These are phyloP conservation scores for Kalaharituber pfeilii DNA, from an alignment of 2,329 filamentous ascomycete genomes.

Conservation along the genomic window DNA sequence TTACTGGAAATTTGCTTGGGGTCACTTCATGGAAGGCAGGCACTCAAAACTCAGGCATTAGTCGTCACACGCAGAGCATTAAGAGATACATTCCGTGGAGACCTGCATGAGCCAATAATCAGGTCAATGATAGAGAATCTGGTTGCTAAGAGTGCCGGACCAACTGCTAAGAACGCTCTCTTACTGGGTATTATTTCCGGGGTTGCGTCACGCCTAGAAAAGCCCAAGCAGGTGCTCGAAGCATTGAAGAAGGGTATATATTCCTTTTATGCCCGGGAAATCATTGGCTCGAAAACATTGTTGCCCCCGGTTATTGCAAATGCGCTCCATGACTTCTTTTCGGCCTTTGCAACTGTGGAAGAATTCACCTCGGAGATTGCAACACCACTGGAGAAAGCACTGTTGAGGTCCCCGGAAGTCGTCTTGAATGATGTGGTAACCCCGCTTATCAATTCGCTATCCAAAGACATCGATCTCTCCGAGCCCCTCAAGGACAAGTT, in stretches of 20 bases:
- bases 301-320: slow-evolving; percentile 55
- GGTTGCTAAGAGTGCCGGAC: slow-evolving; percentile 46
- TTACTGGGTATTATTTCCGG: slow-evolving; percentile 76
- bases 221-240: slow-evolving; percentile 45
- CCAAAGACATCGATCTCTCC: slow-evolving; percentile 57
- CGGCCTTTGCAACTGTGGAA: slow-evolving; percentile 50
- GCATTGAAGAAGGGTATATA: slow-evolving; percentile 54
- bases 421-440: slow-evolving; percentile 64
- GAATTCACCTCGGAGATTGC: slow-evolving; percentile 62
- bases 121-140: slow-evolving; percentile 47
- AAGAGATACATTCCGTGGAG: slow-evolving; percentile 48
- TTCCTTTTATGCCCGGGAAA: slow-evolving; percentile 68
- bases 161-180: slow-evolving; percentile 52
- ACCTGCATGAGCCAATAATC: slow-evolving; percentile 43
- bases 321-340: slow-evolving; percentile 68
- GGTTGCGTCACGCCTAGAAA: slow-evolving; percentile 56
- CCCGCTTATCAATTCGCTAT: slow-evolving; percentile 53
- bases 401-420: slow-evolving; percentile 79
- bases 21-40: slow-evolving; percentile 25
- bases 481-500: slow-evolving; percentile 52
- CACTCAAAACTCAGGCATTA: slow-evolving; percentile 34
- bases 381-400: slow-evolving; percentile 69
- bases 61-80: slow-evolving; percentile 64
- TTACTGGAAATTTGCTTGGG: slow-evolving; percentile 62
- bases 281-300: slow-evolving; percentile 58